Evolutionary conservation across 2,329 filamentous ascomycete species (phyloP).

Genomic region (Chaetomium globosum): DNA sequence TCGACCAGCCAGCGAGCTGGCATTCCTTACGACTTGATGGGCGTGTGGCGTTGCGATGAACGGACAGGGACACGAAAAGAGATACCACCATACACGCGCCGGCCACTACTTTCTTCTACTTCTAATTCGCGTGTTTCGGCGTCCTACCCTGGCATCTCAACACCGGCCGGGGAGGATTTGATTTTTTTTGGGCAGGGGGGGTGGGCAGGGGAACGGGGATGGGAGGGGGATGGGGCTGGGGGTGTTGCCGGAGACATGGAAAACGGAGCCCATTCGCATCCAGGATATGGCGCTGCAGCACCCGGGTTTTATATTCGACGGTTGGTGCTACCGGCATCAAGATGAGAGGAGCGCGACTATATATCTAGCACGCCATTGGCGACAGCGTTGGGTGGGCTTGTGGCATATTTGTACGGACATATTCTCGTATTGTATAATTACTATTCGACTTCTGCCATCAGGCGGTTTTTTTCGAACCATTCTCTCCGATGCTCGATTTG

Average conservation of each 20-base stretch:
- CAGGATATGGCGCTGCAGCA: constrained; percentile 17
- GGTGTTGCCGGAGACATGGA: neutral
- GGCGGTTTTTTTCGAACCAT: neutral
- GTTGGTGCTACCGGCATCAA: constrained; percentile 12
- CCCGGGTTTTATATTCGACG: constrained; percentile 24
- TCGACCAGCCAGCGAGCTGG: constrained; percentile 17
- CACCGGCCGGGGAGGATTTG: constrained; percentile 1
- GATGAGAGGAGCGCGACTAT: constrained; percentile 13
- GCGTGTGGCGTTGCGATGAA: constrained; percentile 28
- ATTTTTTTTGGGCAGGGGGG: constrained; percentile 5
- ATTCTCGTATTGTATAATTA: constrained; percentile 48
- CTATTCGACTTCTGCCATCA: constrained; percentile 32
- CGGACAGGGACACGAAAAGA: constrained; percentile 27
- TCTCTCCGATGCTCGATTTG: neutral
- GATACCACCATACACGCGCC: constrained; percentile 30
- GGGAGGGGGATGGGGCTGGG: too few species aligned
- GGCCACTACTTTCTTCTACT: constrained; percentile 17
- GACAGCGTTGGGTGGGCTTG: constrained; percentile 34
- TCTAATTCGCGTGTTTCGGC: constrained; percentile 21
- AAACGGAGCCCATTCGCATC: constrained; percentile 4
- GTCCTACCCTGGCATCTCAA: constrained; percentile 11
- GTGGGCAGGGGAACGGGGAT: neutral
- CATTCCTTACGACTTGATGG: constrained; percentile 29
- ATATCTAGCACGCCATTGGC: constrained; percentile 26
- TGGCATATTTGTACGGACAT: constrained; percentile 39